Percentiles rank a stretch among this genome's conserved stretches.
Conservation (phyloP, 2,329 filamentous ascomycete species). For the Aulographum hederae region DNA sequence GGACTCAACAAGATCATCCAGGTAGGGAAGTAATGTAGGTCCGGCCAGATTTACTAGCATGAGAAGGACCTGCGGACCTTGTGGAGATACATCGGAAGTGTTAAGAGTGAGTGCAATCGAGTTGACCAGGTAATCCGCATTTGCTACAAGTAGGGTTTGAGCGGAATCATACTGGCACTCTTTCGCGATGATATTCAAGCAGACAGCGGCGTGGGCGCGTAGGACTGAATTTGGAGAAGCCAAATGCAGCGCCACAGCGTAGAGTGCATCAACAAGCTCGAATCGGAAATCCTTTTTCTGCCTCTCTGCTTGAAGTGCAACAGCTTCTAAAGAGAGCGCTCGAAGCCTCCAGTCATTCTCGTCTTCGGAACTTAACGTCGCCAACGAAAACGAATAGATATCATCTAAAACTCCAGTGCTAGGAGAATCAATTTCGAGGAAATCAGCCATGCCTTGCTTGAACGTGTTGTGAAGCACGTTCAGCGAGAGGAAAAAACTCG, state of each 20-base stretch:
- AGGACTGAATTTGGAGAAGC: constrained; percentile 51
- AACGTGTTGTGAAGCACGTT: constrained; percentile 33
- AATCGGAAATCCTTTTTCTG: constrained; percentile 52
- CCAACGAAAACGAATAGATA: constrained; percentile 50
- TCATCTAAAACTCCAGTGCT: constrained; percentile 31
- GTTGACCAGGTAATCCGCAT: constrained; percentile 94
- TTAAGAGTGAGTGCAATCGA: constrained; percentile 78
- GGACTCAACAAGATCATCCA: constrained; percentile 79
- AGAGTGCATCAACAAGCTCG: constrained; percentile 80
- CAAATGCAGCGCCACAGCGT: constrained; percentile 76
- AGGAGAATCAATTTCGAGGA: constrained; percentile 35
- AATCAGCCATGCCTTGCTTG: constrained; percentile 20
- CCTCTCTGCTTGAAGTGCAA: constrained; percentile 56
- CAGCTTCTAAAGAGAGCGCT: constrained; percentile 63
- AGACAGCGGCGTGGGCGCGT: constrained; percentile 64
- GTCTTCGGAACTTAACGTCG: constrained; percentile 17
- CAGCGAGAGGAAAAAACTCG: constrained; percentile 72
- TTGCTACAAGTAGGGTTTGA: constrained; percentile 66
- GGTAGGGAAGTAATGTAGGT: constrained; percentile 60
- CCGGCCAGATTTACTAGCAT: constrained; percentile 93
- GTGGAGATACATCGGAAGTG: constrained; percentile 78
- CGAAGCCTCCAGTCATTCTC: constrained; percentile 50
- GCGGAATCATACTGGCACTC: constrained; percentile 60
- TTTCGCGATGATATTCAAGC: constrained; percentile 60
- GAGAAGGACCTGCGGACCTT: constrained; percentile 71